phyloP scores from a whole-genome alignment of 306 rosid genomes.

The Cicer judaicum region DNA sequence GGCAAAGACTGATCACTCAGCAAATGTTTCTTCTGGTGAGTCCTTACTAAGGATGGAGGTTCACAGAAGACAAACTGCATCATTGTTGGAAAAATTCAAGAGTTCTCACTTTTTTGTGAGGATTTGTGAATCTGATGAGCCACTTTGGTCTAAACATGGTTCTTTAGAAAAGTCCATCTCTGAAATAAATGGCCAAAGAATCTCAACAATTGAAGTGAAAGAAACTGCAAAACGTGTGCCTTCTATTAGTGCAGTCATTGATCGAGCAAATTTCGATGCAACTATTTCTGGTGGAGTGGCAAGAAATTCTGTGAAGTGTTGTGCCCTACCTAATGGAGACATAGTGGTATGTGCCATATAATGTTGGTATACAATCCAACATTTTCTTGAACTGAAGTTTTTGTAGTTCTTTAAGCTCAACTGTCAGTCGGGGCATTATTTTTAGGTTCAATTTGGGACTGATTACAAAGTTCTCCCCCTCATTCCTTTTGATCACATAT shows the following conservation, averaged over 20 bases:
- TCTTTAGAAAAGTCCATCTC: slow-evolving; percentile 52
- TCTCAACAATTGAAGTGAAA: slow-evolving; percentile 48
- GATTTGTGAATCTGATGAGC: slow-evolving; percentile 78
- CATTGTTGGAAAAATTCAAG: slow-evolving; percentile 76
- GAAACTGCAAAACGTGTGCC: slow-evolving; percentile 52
- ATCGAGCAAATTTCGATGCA: slow-evolving; percentile 85
- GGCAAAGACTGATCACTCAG: slow-evolving; percentile 44
- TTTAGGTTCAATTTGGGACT: background rate
- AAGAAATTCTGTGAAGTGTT: slow-evolving; percentile 81
- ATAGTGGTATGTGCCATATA: slow-evolving; percentile 82
- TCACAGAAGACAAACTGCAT: slow-evolving; percentile 77
- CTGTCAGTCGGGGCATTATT: background rate
- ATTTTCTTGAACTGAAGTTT: slow-evolving; percentile 39
- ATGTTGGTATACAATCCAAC: slow-evolving; percentile 40
- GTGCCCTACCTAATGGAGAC: slow-evolving; percentile 92
- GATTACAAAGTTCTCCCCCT: background rate
- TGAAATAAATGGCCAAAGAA: slow-evolving; percentile 54
- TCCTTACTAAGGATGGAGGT: slow-evolving; percentile 88
- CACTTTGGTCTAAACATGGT: slow-evolving; percentile 86
- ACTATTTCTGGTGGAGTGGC: slow-evolving; percentile 87
- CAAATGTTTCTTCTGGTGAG: slow-evolving; percentile 71
- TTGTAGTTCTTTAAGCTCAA: slow-evolving; percentile 24
- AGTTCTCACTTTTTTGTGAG: slow-evolving; percentile 96
- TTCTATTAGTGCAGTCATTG: slow-evolving; percentile 71
- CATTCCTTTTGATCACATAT: slow-evolving; percentile 14